Evolutionary conservation across 2,329 filamentous ascomycete genomes (phyloP).

Genomic region (Ophiosphaerella herpotricha): DNA sequence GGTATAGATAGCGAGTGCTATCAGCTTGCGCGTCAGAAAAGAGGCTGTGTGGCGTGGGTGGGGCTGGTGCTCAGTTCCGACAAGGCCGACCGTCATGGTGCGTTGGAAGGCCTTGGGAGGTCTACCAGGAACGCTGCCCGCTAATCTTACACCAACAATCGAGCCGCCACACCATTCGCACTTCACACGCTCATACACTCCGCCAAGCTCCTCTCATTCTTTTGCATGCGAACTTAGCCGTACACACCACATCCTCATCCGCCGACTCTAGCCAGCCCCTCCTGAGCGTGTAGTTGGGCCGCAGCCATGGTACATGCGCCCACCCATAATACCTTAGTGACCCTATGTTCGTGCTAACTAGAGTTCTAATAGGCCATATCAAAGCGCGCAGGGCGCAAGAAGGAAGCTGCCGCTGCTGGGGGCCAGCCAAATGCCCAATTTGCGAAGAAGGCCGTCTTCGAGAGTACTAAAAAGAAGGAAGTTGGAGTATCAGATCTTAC

Average conservation of each 20-base stretch:
- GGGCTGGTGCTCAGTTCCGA: constrained; percentile 23
- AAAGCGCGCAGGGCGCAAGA: constrained; percentile 63
- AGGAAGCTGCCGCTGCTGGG: constrained; percentile 55
- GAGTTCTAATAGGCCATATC: constrained; percentile 53
- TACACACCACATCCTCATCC: constrained; percentile 17
- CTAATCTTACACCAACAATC: constrained; percentile 12
- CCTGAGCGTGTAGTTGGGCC: constrained; percentile 38
- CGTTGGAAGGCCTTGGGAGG: constrained; percentile 5
- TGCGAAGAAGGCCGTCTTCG: constrained; percentile 94
- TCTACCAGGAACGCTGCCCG: constrained; percentile 5
- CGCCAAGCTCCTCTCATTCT: background rate
- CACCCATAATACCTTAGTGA: constrained; percentile 3
- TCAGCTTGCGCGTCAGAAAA: constrained; percentile 21
- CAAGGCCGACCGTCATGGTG: constrained; percentile 24
- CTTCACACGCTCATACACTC: constrained; percentile 2
- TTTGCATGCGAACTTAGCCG: constrained; percentile 4
- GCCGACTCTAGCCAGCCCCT: constrained; percentile 10
- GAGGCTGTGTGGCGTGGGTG: constrained; percentile 18
- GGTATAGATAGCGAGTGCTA: background rate
- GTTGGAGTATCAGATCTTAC: constrained; percentile 98
- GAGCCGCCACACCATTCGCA: constrained; percentile 11
- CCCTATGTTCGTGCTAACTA: constrained; percentile 21
- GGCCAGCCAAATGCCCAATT: constrained; percentile 60
- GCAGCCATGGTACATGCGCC: constrained; percentile 40
- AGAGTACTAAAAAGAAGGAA: constrained; percentile 98